Evolutionary conservation across 345 rosid genomes (phyloP).

Genomic region (Ceriops tagal): DNA sequence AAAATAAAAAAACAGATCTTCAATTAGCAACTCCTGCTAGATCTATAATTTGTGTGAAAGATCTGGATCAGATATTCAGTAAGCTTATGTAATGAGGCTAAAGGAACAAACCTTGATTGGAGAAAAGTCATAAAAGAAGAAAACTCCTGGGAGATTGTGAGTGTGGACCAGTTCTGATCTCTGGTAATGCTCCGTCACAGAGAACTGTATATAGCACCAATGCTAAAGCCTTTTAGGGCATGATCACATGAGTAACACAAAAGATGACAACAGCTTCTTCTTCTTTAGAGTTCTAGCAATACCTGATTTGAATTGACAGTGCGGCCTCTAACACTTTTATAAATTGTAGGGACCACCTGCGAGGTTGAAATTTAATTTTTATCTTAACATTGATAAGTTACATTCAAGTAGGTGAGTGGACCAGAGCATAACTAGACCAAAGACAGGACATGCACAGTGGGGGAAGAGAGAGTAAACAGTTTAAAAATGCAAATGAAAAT

Average conservation of each 20-base stretch:
- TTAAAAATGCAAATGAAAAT: too few relatives aligned
- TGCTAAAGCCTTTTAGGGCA: slow-evolving; percentile 11
- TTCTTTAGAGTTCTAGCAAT: background rate
- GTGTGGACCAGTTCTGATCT: slow-evolving; percentile 46
- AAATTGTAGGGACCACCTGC: slow-evolving; percentile 94
- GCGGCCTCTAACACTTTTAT: slow-evolving; percentile 68
- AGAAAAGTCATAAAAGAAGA: slow-evolving; percentile 95
- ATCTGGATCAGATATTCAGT: slow-evolving; percentile 1
- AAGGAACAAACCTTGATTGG: slow-evolving; percentile 73
- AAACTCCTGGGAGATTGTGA: slow-evolving; percentile 78
- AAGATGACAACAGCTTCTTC: background rate
- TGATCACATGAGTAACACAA: slow-evolving; percentile 10
- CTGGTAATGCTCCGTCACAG: slow-evolving; percentile 89
- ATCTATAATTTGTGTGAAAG: background rate
- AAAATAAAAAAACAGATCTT: background rate
- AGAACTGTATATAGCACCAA: slow-evolving; percentile 48
- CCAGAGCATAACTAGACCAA: background rate
- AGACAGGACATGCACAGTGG: background rate
- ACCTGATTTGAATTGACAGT: slow-evolving; percentile 30
- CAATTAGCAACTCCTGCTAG: background rate
- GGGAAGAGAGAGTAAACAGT: too few relatives aligned
- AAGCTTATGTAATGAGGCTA: slow-evolving; percentile 8
- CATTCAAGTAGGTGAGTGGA: background rate
- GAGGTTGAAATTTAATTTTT: slow-evolving; percentile 6
- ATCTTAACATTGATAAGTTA: slow-evolving; percentile 2